Evolutionary conservation across 768 basidiomycete species (phyloP).

Genomic region (Bullera alba): DNA sequence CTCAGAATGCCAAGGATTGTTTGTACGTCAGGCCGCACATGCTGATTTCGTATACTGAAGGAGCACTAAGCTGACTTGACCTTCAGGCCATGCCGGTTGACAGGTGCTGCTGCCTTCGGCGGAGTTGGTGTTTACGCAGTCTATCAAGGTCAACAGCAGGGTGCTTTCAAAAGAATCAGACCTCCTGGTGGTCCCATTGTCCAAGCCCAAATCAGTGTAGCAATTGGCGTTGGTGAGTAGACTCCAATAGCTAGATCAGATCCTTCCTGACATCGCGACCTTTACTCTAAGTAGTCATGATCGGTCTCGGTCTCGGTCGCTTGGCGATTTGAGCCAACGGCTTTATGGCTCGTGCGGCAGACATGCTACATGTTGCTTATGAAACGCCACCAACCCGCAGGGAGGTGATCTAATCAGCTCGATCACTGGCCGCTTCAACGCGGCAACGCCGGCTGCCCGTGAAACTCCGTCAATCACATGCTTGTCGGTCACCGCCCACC

Average conservation of each 20-base stretch:
- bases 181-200: conserved; percentile 18
- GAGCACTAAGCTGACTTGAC: background rate
- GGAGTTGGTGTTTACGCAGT: conserved; percentile 37
- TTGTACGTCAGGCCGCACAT: no score
- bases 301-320: background rate
- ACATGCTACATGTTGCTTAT: no score
- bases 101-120: conserved; percentile 29
- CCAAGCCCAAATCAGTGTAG: conserved; percentile 21
- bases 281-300: conserved; percentile 11
- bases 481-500: no score
- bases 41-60: no score
- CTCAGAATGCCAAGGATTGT: no score
- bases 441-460: no score
- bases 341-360: no score
- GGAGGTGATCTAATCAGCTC: no score
- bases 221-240: conserved; percentile 31
- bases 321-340: background rate
- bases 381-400: no score
- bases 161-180: conserved; percentile 21
- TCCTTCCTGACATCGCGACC: no score
- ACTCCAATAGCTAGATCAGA: conserved; percentile 3
- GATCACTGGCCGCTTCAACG: no score
- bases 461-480: no score
- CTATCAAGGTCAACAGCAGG: conserved; percentile 23
- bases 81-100: conserved; percentile 29